A percentile compares a stretch with the other conserved stretches of the same genome.
Evolutionary conservation across 2,329 filamentous ascomycete genomes (phyloP).

Genomic region (Ceratocystis harringtonii): DNA sequence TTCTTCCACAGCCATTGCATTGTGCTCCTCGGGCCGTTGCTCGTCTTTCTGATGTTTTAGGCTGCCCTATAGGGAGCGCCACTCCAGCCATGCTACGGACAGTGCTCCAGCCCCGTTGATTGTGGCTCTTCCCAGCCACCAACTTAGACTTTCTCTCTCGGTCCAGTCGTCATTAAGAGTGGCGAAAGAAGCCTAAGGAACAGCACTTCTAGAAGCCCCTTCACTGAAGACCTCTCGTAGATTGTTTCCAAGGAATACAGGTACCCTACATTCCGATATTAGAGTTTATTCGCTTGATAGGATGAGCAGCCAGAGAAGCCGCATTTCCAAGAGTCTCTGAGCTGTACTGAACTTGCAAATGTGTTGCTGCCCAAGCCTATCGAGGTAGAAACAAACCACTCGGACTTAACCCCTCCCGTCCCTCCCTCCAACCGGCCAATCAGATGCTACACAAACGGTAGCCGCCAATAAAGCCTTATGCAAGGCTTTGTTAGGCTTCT

Average conservation of each 20-base stretch:
- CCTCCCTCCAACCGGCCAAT: background rate
- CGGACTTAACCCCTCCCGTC: background rate
- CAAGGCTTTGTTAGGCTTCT: background rate
- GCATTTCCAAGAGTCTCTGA: too few relatives aligned
- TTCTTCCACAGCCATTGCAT: background rate
- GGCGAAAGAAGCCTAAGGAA: background rate
- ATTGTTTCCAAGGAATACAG: too few relatives aligned
- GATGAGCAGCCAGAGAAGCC: too few relatives aligned
- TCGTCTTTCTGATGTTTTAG: too few relatives aligned
- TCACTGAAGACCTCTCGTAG: background rate
- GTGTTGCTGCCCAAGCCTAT: too few relatives aligned
- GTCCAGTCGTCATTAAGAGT: background rate
- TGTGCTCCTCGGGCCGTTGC: background rate
- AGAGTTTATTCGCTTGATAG: too few relatives aligned
- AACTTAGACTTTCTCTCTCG: background rate
- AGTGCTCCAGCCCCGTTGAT: background rate
- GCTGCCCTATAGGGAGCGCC: background rate
- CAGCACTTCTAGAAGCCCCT: background rate
- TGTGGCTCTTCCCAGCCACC: conserved; percentile 1
- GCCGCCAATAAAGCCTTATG: background rate
- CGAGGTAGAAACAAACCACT: too few relatives aligned
- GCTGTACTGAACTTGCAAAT: too few relatives aligned
- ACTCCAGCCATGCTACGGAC: background rate
- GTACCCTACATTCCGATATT: too few relatives aligned
- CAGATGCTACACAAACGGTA: background rate